These are phyloP conservation scores for Xylariaceae sp. DNA, from an alignment of 2,329 filamentous ascomycete genomes.

Conservation along the genomic window DNA sequence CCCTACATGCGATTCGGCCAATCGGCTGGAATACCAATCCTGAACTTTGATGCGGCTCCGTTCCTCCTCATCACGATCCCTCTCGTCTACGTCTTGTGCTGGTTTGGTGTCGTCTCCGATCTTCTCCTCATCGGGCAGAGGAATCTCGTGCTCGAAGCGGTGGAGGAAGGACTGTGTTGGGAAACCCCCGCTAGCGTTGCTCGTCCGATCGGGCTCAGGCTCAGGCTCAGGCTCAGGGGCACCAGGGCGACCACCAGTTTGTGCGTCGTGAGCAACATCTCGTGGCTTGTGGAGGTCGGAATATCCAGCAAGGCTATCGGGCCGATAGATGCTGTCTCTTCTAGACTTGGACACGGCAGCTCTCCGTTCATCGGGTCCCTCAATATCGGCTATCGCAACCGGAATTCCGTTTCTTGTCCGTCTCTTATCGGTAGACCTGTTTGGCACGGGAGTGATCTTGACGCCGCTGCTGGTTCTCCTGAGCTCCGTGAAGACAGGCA, in stretches of 20 bases:
- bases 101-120: conserved; percentile 16
- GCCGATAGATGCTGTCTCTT: conserved; percentile 26
- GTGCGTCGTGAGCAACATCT: not conserved
- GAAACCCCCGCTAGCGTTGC: conserved; percentile 7
- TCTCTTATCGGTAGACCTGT: conserved; percentile 7
- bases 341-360: conserved; percentile 15
- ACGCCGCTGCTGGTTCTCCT: conserved; percentile 10
- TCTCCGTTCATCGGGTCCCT: conserved; percentile 22
- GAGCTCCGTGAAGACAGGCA: conserved; percentile 22
- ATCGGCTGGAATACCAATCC: conserved; percentile 23
- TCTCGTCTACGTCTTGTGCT: conserved; percentile 15
- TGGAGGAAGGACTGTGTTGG: conserved; percentile 18
- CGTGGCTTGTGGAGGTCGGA: conserved; percentile 11
- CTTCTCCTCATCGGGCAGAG: conserved; percentile 5
- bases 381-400: conserved; percentile 22
- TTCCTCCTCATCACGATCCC: conserved; percentile 18
- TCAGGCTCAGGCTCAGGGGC: conserved; percentile 11
- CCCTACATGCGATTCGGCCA: conserved; percentile 4
- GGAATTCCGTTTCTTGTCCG: conserved; percentile 29
- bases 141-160: conserved; percentile 17
- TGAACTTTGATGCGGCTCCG: conserved; percentile 22
- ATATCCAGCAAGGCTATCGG: conserved; percentile 24
- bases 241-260: conserved; percentile 3
- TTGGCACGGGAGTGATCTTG: conserved; percentile 14
- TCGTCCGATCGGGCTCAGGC: conserved; percentile 9